Evolutionary conservation across 805 yeast species (phyloP).

Genomic region (Starmerella apis): DNA sequence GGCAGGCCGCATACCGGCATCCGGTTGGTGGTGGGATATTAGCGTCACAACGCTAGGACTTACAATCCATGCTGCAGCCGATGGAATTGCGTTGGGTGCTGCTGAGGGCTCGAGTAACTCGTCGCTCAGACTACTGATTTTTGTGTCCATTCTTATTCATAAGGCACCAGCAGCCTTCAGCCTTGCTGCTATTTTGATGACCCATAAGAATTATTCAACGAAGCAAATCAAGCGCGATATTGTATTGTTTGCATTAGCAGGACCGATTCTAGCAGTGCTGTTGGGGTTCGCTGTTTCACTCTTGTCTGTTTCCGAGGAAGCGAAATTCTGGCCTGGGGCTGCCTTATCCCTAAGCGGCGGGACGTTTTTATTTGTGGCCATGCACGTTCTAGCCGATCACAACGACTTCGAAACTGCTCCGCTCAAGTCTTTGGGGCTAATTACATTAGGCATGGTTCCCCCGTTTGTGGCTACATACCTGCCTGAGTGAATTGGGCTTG

Average conservation of each 20-base stretch:
- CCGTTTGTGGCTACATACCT: constrained; percentile 22
- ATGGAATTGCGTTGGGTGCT: constrained; percentile 64
- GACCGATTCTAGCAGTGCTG: constrained; percentile 50
- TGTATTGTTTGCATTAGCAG: constrained; percentile 44
- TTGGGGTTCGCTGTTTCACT: constrained; percentile 37
- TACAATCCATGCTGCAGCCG: constrained; percentile 56
- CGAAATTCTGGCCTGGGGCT: constrained; percentile 38
- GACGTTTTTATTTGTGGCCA: constrained; percentile 59
- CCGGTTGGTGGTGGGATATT: constrained; percentile 25
- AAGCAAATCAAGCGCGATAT: constrained; percentile 36
- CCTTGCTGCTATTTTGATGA: constrained; percentile 43
- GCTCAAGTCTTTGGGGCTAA: constrained; percentile 7
- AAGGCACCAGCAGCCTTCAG: constrained; percentile 70
- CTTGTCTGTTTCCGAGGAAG: neutral
- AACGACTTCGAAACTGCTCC: neutral
- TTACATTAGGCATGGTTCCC: constrained; percentile 17
- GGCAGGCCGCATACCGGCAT: neutral
- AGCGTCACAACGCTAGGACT: constrained; percentile 49
- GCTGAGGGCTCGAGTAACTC: constrained; percentile 35
- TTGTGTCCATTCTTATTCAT: constrained; percentile 55
- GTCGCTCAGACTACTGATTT: constrained; percentile 39
- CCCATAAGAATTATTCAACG: constrained; percentile 19
- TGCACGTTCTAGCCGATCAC: constrained; percentile 38
- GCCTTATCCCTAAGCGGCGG: constrained; percentile 59
- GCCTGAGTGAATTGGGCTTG: constrained; percentile 12